Evolutionary conservation across 768 basidiomycete genomes (phyloP).

Genomic region (Hemileccinum impolitum): DNA sequence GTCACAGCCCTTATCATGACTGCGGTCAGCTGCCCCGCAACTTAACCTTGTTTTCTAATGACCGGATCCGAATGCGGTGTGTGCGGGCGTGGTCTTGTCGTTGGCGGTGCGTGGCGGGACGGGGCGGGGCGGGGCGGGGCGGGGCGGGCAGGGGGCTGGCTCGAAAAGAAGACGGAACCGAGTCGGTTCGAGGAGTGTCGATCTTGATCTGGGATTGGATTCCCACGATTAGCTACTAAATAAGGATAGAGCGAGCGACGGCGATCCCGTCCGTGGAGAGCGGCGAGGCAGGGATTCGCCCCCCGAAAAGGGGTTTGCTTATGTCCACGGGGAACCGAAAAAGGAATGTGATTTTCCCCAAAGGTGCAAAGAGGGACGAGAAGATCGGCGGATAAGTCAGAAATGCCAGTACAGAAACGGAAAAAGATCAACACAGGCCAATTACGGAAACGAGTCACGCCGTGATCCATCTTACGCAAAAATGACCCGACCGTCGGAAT

Average conservation of each 20-base stretch:
- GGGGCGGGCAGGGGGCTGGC: too few species aligned
- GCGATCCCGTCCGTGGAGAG: conserved; percentile 29
- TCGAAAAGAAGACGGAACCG: too few species aligned
- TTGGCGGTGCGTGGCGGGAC: too few species aligned
- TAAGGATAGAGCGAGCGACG: conserved; percentile 6
- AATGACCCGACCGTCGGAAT: conserved; percentile 1
- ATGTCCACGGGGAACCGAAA: conserved; percentile 30
- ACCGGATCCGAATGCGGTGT: too few species aligned
- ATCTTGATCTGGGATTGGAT: conserved; percentile 50
- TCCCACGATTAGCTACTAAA: conserved; percentile 32
- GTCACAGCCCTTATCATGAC: background rate
- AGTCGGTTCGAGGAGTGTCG: conserved; percentile 45
- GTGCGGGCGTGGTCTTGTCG: too few species aligned
- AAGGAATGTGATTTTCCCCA: conserved; percentile 26
- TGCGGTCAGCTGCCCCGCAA: background rate
- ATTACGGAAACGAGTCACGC: conserved; percentile 16
- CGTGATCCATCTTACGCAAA: background rate
- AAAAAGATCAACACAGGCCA: conserved; percentile 31
- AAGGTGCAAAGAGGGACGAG: conserved; percentile 24
- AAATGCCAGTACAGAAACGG: conserved; percentile 12
- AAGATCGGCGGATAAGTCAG: conserved; percentile 35
- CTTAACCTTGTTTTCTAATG: too few species aligned
- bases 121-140: too few species aligned
- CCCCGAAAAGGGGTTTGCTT: conserved; percentile 12
- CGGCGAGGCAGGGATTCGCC: conserved; percentile 21